Conservation (phyloP, 306 rosid genomes). For the Phaseolus lunatus region DNA sequence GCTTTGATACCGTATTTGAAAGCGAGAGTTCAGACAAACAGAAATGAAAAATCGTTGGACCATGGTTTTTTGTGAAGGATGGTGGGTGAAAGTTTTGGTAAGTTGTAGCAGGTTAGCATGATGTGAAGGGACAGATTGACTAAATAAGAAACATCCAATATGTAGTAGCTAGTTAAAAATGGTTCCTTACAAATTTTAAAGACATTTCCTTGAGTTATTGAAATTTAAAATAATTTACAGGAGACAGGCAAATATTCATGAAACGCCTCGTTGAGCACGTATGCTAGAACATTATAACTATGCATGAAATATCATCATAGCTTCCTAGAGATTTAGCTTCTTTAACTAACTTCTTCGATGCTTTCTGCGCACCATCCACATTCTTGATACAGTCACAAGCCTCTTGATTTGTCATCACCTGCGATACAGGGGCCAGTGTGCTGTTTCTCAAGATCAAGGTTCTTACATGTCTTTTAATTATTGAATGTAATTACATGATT, state of each 20-base stretch:
- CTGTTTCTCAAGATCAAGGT: background rate
- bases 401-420: slow-evolving; percentile 77
- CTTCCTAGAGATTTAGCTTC: slow-evolving; percentile 55
- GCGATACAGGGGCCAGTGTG: slow-evolving; percentile 2
- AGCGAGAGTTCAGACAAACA: background rate
- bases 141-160: background rate
- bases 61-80: background rate
- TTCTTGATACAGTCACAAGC: slow-evolving; percentile 62
- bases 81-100: background rate
- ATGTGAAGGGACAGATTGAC: background rate
- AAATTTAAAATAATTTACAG: background rate
- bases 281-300: slow-evolving; percentile 62
- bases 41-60: background rate
- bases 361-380: slow-evolving; percentile 55
- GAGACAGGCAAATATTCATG: background rate
- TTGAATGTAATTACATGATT: background rate
- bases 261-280: slow-evolving; percentile 6
- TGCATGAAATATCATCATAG: slow-evolving; percentile 68
- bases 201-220: slow-evolving; percentile 19
- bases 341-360: slow-evolving; percentile 55
- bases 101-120: background rate
- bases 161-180: background rate
- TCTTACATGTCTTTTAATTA: background rate
- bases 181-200: background rate
- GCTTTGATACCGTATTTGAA: background rate